Percentiles rank a stretch among this genome's conserved stretches.
phyloP scores from a whole-genome alignment of 208 protist species.

The Trypanosoma mega region DNA sequence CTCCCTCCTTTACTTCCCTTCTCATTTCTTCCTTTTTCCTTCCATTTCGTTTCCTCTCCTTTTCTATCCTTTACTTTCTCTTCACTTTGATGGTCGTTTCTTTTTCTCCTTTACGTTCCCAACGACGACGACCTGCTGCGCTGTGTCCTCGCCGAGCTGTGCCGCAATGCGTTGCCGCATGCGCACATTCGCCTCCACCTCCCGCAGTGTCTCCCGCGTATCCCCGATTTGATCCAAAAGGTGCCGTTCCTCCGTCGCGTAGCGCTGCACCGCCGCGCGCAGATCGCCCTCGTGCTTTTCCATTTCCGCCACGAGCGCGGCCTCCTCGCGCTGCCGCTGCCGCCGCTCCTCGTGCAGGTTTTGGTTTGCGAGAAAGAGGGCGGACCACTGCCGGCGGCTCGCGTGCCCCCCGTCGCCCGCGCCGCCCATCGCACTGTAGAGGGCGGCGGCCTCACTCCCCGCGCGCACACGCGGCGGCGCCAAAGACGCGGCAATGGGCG shows the following conservation, averaged over 20 bases:
- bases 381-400: constrained; percentile 25
- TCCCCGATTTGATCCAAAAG: constrained; percentile 50
- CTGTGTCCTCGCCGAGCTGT: constrained; percentile 30
- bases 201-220: constrained; percentile 53
- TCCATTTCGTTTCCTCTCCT: neutral
- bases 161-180: constrained; percentile 37
- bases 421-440: constrained; percentile 12
- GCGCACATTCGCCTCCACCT: constrained; percentile 57
- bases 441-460: neutral
- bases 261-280: constrained; percentile 32
- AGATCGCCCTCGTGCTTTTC: constrained; percentile 23
- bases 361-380: constrained; percentile 22
- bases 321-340: constrained; percentile 8
- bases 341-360: constrained; percentile 14
- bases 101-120: constrained; percentile 11
- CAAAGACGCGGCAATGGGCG: neutral
- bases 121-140: constrained; percentile 33
- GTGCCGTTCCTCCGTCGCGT: constrained; percentile 32
- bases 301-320: neutral
- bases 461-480: neutral
- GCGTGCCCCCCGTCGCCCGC: neutral
- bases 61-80: constrained; percentile 4
- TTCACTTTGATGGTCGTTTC: neutral
- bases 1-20: no score
- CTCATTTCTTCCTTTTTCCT: no score